Evolutionary conservation across 2,329 filamentous ascomycete genomes (phyloP).

Genomic region (Penicillium sumatraense): DNA sequence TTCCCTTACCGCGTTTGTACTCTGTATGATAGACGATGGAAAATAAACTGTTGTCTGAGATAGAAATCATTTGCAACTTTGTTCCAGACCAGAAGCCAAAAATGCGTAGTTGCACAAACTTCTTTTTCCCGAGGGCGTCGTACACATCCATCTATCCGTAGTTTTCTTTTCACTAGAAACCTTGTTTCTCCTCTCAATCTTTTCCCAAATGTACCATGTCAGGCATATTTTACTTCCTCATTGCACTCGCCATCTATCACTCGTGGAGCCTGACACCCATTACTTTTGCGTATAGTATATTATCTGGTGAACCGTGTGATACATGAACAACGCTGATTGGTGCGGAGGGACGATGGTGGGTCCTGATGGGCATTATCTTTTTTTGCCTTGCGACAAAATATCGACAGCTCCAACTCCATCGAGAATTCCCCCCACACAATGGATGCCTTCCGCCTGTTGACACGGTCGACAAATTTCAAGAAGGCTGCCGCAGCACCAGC

Average conservation of each 20-base stretch:
- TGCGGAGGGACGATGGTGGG: conserved; percentile 28
- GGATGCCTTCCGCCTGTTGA: conserved; percentile 53
- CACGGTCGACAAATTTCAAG: conserved; percentile 50
- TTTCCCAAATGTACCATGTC: background rate
- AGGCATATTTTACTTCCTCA: background rate
- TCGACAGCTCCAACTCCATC: conserved; percentile 17
- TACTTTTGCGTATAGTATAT: background rate
- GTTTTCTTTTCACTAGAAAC: background rate
- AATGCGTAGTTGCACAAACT: background rate
- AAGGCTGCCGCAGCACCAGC: conserved; percentile 29
- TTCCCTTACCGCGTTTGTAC: conserved; percentile 38
- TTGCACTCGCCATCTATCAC: background rate
- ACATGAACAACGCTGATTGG: conserved; percentile 36
- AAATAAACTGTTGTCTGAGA: conserved; percentile 49
- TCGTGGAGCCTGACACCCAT: background rate
- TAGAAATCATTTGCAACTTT: conserved; percentile 29
- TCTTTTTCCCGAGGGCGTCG: too few species aligned
- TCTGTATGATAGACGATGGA: conserved; percentile 55
- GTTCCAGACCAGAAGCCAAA: background rate
- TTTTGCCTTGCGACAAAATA: conserved; percentile 24
- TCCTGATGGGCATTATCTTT: conserved; percentile 27
- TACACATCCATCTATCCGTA: too few species aligned
- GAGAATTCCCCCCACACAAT: conserved; percentile 33
- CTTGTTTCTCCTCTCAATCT: background rate
- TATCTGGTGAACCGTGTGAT: background rate